Evolutionary conservation across 148 eudicot genomes (phyloP).

Genomic region (Nepenthes gracilis): DNA sequence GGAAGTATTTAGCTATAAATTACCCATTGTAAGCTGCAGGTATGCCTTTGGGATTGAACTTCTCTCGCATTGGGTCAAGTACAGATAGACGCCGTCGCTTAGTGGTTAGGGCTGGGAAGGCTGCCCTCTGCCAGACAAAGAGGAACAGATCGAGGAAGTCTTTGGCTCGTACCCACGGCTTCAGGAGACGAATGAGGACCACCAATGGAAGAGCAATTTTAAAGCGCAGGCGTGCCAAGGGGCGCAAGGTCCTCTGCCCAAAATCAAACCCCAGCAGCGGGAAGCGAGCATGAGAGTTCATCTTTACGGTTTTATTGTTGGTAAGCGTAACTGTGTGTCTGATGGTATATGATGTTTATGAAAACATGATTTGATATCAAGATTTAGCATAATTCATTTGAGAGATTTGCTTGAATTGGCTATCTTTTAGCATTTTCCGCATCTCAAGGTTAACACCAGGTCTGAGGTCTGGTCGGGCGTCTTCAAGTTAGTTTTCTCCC

Average conservation of each 20-base stretch:
- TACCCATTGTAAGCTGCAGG: constrained; percentile 27
- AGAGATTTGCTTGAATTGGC: no score
- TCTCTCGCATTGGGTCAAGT: constrained; percentile 22
- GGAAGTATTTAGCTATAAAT: no score
- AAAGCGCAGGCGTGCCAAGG: constrained; percentile 81
- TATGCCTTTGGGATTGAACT: constrained; percentile 44
- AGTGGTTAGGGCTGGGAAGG: constrained; percentile 64
- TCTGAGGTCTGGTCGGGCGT: no score
- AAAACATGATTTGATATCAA: no score
- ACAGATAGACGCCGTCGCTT: constrained; percentile 35
- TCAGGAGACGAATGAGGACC: constrained; percentile 71
- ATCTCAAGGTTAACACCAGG: no score
- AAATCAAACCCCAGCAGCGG: constrained; percentile 70
- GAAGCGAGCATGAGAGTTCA: constrained; percentile 17
- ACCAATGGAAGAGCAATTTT: constrained; percentile 78
- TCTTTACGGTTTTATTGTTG: neutral
- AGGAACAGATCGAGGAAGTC: constrained; percentile 76
- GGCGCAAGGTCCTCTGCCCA: constrained; percentile 71
- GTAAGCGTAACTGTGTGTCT: neutral
- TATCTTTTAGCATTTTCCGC: no score
- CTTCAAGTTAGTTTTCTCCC: no score
- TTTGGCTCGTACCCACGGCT: constrained; percentile 74
- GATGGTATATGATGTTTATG: neutral
- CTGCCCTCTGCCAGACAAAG: constrained; percentile 69
- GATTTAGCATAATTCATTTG: no score